Evolutionary conservation across 2,329 filamentous ascomycete genomes (phyloP), one percentile per base, ranked within the genome.

Genomic region (Epichloe elymi): DNA sequence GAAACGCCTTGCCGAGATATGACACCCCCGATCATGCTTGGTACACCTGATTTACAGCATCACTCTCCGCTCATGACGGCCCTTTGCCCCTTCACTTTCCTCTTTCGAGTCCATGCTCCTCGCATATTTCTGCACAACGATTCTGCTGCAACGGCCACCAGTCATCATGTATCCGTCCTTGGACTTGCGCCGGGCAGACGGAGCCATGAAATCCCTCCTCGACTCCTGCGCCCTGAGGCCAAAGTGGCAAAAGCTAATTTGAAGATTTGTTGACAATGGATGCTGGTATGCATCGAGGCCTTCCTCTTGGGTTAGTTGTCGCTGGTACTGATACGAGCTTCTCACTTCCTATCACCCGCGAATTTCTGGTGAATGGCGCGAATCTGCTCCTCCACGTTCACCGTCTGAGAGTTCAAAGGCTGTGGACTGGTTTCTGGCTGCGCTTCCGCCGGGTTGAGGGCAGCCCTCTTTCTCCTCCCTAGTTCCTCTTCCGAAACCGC

Each of bases 381-480:
- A 56, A 95, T 88, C 70, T 95, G 88, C 65, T 94, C 88, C 63
- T 93, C 85, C 38, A 95, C 82, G 62, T 88, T 91, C 66, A 86
- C 79, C 50, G 71, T 78, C 62, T 83, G 79, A 69, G 83, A 75
- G 59, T 82, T 77, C 56, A 63, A 75, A 63, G 70, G 67, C 54
- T 72, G 70, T 54, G 62, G 78, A 58, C 80, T 78, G 53, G 73
- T 75, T 50, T 85, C 80, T 19, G 76, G 74, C 56, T 76, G 78
- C 37, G 79, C 83, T 62, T 87, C 85, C 61, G 84, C 84, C 50
- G 78, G 79, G 52, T 72, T 71, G 10, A 68, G 60, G 35, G 86
- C 86, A 15, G 85, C 80, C 61, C 83, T 83, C 73, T 95, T 95
- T 61, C 87, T 76, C 54, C 87, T 75, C 11, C 80, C 80, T 50